Evolutionary conservation across 2,329 filamentous ascomycete species (phyloP), one percentile per base, ranked within the genome.

Genomic region (Cladosporium sp.): DNA sequence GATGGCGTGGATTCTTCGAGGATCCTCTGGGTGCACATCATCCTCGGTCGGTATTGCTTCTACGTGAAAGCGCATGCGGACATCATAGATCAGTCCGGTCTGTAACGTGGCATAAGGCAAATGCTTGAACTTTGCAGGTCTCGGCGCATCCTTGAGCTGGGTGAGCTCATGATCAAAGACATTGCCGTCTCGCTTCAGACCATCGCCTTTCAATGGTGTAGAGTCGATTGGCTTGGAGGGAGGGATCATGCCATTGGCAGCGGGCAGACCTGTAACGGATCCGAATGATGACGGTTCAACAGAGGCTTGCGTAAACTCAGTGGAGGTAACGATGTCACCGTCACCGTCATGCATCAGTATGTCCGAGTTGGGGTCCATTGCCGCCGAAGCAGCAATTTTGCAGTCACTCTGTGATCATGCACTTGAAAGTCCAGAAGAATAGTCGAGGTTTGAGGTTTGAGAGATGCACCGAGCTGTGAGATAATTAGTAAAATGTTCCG

Each of bases 31-130:
- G 68, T 99, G 94, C 52, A 95, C 87, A 20, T 93, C 88, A 48
- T 86, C 83, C 25, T 72, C 71, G 0, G 67, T 61, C 17, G 77
- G 73, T 3, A 77, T 75, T 3, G 80, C 77, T 70, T 97, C 96
- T 56, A 91, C 89, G 71, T 99, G 94, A 60, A 95, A 88, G 60
- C 94, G 91, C 94, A 99, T 99, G 32, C 93, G 85, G 58, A 90
- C 86, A 75, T 99, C 94, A 70, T 97, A 99, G 64, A 80, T 76
- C 2, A 80, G 68, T 0, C 78, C 78, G 8, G 78, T 78, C 60
- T 70, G 69, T 3, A 65, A 64, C 0, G 70, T 71, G 3, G 69
- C 64, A 57, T 76, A 74, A 1, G 73, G 73, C 10, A 75, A 62
- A 2, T 62, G 54, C n/a, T 66, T 54, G 57, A 71, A 76, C 56